A percentile compares a stretch with the other conserved stretches of the same genome.
Conservation (phyloP, 139 green algal genomes). For the Gonium pectorale region DNA sequence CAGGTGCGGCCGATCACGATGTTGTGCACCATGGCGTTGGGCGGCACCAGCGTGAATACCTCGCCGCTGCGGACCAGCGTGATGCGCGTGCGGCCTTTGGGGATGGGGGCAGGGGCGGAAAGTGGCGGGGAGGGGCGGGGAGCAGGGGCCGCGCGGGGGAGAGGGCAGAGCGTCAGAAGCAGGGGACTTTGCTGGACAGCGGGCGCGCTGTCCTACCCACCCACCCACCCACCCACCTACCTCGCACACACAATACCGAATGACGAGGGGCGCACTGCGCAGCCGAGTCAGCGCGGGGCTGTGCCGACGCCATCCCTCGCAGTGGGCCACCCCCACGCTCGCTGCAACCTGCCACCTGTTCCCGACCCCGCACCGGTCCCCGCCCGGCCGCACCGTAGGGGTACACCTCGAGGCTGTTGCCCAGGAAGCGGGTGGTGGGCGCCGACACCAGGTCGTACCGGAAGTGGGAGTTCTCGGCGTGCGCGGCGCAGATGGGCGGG, state of each 20-base stretch:
- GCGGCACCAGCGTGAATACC: slow-evolving; percentile 87
- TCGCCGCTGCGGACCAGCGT: slow-evolving; percentile 82
- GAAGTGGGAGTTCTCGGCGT: slow-evolving; percentile 91
- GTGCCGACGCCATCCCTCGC: too few species aligned
- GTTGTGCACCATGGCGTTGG: slow-evolving; percentile 93
- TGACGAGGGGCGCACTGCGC: too few species aligned
- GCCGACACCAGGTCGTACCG: slow-evolving; percentile 95
- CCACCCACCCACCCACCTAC: too few species aligned
- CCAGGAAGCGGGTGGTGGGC: slow-evolving; percentile 96
- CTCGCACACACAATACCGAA: too few species aligned
- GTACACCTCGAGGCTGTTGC: slow-evolving; percentile 97
- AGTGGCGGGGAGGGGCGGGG: background rate
- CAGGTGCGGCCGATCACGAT: slow-evolving; percentile 93
- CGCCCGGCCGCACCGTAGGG: slow-evolving; percentile 83
- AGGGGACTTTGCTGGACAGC: too few species aligned
- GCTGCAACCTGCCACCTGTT: background rate
- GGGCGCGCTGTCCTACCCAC: too few species aligned
- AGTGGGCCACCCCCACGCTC: too few species aligned
- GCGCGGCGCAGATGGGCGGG: slow-evolving; percentile 90
- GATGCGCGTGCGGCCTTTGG: slow-evolving; percentile 89
- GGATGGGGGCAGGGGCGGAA: background rate
- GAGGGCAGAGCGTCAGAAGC: too few species aligned
- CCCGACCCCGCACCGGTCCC: too few species aligned
- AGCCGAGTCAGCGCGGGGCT: too few species aligned
- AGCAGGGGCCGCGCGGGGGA: too few species aligned